Base-by-base conservation (phyloP, 2,329 filamentous ascomycete species). In the Didymosphaeria variabile region DNA sequence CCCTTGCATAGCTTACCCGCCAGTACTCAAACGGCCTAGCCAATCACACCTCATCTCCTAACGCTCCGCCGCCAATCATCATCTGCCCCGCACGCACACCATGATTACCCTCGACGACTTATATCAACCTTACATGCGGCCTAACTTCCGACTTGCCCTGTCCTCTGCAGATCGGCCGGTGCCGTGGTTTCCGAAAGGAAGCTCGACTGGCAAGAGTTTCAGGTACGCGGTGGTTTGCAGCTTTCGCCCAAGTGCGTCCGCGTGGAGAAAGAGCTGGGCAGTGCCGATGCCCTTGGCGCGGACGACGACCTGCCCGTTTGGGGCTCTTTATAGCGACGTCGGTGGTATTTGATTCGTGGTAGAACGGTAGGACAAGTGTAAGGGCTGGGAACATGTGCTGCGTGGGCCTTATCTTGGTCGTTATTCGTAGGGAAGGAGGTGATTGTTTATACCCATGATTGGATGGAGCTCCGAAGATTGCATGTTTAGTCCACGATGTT, bases 111-210 rank as follows among this genome's bases (percentile, higher is more conserved):
- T 17, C 57, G 29, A 45, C 51, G 38, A 47, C 12, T 29, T 44
- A 54, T 47, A 57, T 45, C 55, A 23, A n/a, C 44, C 34, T 17
- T 52, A 8, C 54, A 52, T 44, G 34, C 49, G 59, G 64, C 64
- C 67, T 63, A 65, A 72, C 59, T 71, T 62, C 59, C 61, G 60
- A 58, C 29, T 8, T 7, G 42, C 46, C 63, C 42, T 38, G 29
- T 66, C 61, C 63, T 58, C 58, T 70, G 70, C 67, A 70, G 44
- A 55, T 69, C 72, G 72, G 70, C 63, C 73, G 72, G 72, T 56
- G 52, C 72, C 70, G 71, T 50, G 38, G 42, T 45, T 67, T 66
- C 46, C 44, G 61, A 67, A 64, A 57, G 73, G 73, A 71, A 76
- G 71, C 60, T 72, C 63, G 60, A 29, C 47, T 21, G n/a, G 19